Base-by-base conservation (phyloP, 345 rosid genomes). In the Eucalyptus regnans region DNA sequence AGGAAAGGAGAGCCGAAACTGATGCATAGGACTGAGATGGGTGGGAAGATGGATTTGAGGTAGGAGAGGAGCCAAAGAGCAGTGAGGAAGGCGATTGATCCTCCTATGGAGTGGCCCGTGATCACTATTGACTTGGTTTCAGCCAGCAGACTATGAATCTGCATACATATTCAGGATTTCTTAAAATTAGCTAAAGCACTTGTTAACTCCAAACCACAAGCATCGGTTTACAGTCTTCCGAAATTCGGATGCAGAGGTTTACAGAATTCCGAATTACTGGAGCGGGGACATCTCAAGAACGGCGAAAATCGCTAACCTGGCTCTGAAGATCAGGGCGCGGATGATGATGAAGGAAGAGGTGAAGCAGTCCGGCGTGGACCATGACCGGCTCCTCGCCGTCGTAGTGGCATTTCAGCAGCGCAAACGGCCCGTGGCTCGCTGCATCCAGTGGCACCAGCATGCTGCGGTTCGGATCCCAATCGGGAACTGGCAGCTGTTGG, bases 41-140 rank as follows among this genome's bases (percentile, higher is more conserved):
- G 41, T n/a, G 92, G 87, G 87, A 79, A 89, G 80, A 52, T 29
- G 88, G 92, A 88, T 27, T 92, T 92, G 71, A 92, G 89, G 91
- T 89, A 60, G 62, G 93, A 96, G 90, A 98, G 98, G 50, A 97
- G 97, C 95, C 95, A 94, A 29, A 98, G 95, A 87, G 97, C 93
- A 80, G 95, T 86, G 37, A 97, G 96, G 64, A 96, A 91, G 22
- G 98, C 98, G 5, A 91, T 86, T 27, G 99, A 89, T 41, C 96
- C 99, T 29, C 99, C 96, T 43, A 94, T 66, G 44, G 96, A 96
- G 86, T 98, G 97, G 86, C 99, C 99, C 20, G 99, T 93, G 31
- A 97, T 89, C 48, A 96, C 96, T 22, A 97, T 89, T 15, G 91
- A 93, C 92, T 92, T 93, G 91, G 91, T 89, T 90, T 92, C 64